A percentile compares a stretch with the other conserved stretches of the same genome.
Conservation (phyloP, 2,329 filamentous ascomycete genomes). For the Fusarium buxicola region DNA sequence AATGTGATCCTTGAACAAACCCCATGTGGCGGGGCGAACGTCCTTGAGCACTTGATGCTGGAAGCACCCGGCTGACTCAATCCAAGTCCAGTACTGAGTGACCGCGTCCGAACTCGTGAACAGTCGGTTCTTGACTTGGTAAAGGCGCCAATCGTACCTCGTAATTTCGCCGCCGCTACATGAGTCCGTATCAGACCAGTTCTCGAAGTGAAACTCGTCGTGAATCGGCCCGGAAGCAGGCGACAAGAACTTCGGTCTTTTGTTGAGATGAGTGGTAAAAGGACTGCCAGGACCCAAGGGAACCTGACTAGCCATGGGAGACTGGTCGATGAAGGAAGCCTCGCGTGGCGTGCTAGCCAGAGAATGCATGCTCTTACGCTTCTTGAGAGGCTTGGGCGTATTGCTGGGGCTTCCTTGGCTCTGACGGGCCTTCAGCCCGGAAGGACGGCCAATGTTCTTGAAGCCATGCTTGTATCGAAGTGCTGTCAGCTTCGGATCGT, state of each 20-base stretch:
- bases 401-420: conserved; percentile 40
- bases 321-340: conserved; percentile 44
- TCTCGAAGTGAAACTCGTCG: conserved; percentile 57
- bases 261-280: conserved; percentile 39
- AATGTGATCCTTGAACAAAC: conserved; percentile 61
- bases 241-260: conserved; percentile 43
- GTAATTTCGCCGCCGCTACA: conserved; percentile 59
- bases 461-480: conserved; percentile 65
- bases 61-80: conserved; percentile 54
- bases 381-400: conserved; percentile 47
- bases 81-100: conserved; percentile 69
- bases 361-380: conserved; percentile 51
- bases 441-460: conserved; percentile 68
- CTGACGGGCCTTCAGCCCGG: conserved; percentile 55
- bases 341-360: conserved; percentile 45
- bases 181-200: conserved; percentile 66
- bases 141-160: conserved; percentile 62
- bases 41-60: conserved; percentile 67
- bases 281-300: conserved; percentile 13
- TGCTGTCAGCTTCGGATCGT: conserved; percentile 63
- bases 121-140: conserved; percentile 62
- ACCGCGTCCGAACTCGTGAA: conserved; percentile 60
- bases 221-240: conserved; percentile 34
- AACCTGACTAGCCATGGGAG: conserved; percentile 41
- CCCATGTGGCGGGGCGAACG: conserved; percentile 59